phyloP scores from a whole-genome alignment of 257 asterid genomes.

The Solanum dulcamara region DNA sequence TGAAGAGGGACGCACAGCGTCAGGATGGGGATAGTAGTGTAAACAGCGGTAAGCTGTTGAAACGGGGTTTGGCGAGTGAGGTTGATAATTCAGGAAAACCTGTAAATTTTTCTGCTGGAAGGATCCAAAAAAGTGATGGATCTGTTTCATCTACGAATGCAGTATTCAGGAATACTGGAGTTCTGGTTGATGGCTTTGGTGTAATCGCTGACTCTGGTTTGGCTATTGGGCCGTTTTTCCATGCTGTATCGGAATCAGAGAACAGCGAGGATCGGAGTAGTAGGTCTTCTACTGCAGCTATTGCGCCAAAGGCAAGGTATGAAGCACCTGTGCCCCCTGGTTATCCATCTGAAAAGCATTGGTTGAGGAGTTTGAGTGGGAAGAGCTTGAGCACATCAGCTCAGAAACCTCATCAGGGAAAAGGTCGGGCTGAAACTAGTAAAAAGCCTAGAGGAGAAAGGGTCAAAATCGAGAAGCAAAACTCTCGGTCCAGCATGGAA shows the following conservation, averaged over 20 bases:
- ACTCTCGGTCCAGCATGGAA: conserved; percentile 90
- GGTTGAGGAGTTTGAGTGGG: conserved; percentile 30
- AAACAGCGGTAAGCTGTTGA: conserved; percentile 20
- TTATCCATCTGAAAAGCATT: conserved; percentile 24
- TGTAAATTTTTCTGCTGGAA: conserved; percentile 23
- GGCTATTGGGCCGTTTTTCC: conserved; percentile 14
- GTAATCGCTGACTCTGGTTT: conserved; percentile 20
- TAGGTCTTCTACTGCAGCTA: conserved; percentile 65
- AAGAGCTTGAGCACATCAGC: conserved; percentile 26
- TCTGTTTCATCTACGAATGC: conserved; percentile 52
- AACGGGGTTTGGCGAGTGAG: conserved; percentile 21
- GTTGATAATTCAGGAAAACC: conserved; percentile 22
- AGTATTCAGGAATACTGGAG: conserved; percentile 11
- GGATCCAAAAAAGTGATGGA: conserved; percentile 32
- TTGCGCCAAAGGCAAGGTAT: conserved; percentile 26
- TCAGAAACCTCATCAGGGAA: conserved; percentile 32
- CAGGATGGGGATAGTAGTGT: conserved; percentile 19
- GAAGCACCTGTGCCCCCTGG: conserved; percentile 20
- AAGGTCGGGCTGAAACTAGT: conserved; percentile 22
- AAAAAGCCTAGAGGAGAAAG: conserved; percentile 53
- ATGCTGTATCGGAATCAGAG: conserved; percentile 46
- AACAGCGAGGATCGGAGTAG: conserved; percentile 59
- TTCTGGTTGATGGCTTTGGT: conserved; percentile 16
- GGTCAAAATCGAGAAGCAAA: conserved; percentile 81
- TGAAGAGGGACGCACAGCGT: conserved; percentile 31